These are phyloP conservation scores for Carex cristatella DNA, from an alignment of 176 grass and related monocot genomes.

Conservation along the genomic window DNA sequence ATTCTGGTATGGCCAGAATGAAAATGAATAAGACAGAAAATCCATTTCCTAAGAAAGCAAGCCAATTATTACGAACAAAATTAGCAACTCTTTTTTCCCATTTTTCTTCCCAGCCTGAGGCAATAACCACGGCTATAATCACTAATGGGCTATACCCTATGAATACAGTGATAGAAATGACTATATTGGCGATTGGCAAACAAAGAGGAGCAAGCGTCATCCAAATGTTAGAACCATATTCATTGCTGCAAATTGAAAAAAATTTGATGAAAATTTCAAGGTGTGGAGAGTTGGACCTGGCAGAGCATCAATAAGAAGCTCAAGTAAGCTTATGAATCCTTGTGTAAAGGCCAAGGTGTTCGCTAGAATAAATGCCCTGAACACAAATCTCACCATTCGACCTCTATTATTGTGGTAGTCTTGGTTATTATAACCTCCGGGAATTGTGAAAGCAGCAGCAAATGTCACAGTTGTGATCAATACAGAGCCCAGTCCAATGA, in stretches of 20 bases:
- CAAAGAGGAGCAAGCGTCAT: too few relatives aligned
- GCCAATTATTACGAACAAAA: too few relatives aligned
- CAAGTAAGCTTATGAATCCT: background rate
- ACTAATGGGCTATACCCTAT: background rate
- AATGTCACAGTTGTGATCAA: conserved; percentile 1
- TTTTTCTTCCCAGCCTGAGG: too few relatives aligned
- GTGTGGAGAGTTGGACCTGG: too few relatives aligned
- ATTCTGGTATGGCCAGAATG: too few relatives aligned
- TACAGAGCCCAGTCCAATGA: conserved; percentile 1
- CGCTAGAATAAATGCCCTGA: background rate
- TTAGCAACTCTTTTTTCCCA: too few relatives aligned
- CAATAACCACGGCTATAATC: too few relatives aligned
- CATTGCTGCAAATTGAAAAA: too few relatives aligned
- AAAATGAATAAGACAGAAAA: too few relatives aligned
- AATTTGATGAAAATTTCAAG: too few relatives aligned
- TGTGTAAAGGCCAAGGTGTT: background rate
- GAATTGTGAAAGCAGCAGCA: background rate
- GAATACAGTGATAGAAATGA: background rate
- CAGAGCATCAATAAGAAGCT: too few relatives aligned
- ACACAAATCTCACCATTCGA: background rate
- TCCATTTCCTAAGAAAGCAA: too few relatives aligned
- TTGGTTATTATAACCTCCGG: background rate
- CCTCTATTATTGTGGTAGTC: background rate
- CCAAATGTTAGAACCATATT: background rate
- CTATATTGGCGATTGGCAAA: background rate